phyloP scores from a whole-genome alignment of 176 grass and related monocot species.

The Aegilops umbellulata region DNA sequence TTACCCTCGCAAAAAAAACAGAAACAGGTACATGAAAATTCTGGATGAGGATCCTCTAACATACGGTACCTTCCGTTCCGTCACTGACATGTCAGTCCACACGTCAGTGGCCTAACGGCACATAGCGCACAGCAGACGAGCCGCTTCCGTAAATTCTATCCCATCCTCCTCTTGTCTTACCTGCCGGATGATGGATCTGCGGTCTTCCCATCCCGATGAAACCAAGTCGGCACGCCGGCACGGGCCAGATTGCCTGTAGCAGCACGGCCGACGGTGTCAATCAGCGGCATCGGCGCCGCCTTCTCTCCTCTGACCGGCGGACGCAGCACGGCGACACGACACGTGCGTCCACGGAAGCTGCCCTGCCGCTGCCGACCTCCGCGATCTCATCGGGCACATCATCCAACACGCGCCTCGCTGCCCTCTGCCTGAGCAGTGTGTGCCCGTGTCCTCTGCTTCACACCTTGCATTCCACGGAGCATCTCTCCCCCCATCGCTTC shows the following conservation, averaged over 20 bases:
- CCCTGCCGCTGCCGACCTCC: neutral
- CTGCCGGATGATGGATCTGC: neutral
- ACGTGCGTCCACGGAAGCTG: neutral
- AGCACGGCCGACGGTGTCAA: neutral
- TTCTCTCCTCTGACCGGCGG: neutral
- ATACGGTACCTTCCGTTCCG: too few species aligned
- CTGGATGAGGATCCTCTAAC: too few species aligned
- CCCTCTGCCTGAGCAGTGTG: too few species aligned
- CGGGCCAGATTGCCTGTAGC: neutral
- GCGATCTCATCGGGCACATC: neutral
- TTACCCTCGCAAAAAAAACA: too few species aligned
- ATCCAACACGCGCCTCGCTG: neutral
- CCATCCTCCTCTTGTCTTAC: too few species aligned
- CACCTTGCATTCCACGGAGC: neutral
- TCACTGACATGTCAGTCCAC: too few species aligned
- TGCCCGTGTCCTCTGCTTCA: neutral
- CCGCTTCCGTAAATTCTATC: too few species aligned
- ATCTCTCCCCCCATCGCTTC: neutral
- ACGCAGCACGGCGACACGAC: neutral
- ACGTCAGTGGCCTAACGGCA: too few species aligned
- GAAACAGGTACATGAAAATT: too few species aligned
- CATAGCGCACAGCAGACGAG: too few species aligned
- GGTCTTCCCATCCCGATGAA: neutral
- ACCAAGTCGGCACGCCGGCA: neutral
- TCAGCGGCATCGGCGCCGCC: neutral